Evolutionary conservation across 805 yeast genomes (phyloP).

Genomic region (Starmerella davenportii): DNA sequence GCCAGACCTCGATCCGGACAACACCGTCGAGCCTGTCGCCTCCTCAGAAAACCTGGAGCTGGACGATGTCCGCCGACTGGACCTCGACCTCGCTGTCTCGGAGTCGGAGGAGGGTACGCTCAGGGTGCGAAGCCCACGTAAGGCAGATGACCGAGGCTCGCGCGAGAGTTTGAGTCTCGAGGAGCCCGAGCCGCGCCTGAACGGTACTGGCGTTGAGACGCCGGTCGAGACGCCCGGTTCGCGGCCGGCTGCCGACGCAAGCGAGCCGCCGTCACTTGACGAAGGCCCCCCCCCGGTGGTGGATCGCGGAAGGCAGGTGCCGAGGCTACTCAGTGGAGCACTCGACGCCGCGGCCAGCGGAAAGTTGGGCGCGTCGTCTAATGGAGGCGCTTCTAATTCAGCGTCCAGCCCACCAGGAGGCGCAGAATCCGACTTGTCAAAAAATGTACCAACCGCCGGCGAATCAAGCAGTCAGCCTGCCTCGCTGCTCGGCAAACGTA

Average conservation of each 20-base stretch:
- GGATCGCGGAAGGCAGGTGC: not conserved
- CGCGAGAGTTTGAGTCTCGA: constrained; percentile 20
- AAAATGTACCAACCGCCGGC: no score
- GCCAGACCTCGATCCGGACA: constrained; percentile 13
- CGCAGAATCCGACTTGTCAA: no score
- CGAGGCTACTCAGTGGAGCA: no score
- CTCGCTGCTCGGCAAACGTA: constrained; percentile 1
- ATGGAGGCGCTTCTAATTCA: no score
- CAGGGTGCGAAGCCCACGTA: no score
- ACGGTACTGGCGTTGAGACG: constrained; percentile 11
- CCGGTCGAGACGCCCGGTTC: not conserved
- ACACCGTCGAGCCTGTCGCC: not conserved
- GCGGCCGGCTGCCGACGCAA: not conserved
- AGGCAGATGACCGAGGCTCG: not conserved
- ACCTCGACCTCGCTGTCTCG: not conserved
- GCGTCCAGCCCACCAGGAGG: no score
- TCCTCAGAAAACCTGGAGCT: constrained; percentile 1
- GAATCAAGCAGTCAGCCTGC: no score
- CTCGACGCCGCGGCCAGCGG: no score
- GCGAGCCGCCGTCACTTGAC: not conserved
- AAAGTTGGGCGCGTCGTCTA: no score
- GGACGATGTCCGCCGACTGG: constrained; percentile 1
- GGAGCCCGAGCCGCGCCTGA: constrained; percentile 32
- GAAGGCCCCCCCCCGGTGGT: not conserved
- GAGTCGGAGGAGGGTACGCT: constrained; percentile 2